A percentile compares a stretch with the other conserved stretches of the same genome.
phyloP scores from a whole-genome alignment of 257 asterid genomes.

The Lycium barbarum region DNA sequence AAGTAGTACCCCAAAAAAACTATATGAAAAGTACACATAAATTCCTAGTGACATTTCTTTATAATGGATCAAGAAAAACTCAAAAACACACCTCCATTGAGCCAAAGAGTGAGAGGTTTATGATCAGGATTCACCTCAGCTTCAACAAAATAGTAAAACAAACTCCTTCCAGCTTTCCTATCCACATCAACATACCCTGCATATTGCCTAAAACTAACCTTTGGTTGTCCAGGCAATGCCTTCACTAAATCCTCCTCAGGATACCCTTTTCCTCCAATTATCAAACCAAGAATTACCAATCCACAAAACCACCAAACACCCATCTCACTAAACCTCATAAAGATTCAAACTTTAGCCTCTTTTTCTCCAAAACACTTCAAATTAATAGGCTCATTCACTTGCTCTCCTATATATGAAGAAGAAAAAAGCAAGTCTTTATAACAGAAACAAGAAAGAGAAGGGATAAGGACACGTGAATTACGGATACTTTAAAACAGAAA shows the following conservation, averaged over 20 bases:
- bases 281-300: conserved; percentile 41
- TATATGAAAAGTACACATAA: conserved; percentile 20
- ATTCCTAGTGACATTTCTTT: conserved; percentile 7
- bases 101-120: conserved; percentile 90
- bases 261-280: conserved; percentile 60
- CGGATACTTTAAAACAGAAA: conserved; percentile 51
- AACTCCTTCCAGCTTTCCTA: conserved; percentile 76
- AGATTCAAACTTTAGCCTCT: conserved; percentile 13
- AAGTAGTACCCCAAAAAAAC: background rate
- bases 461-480: conserved; percentile 64
- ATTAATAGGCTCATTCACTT: background rate
- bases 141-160: conserved; percentile 93
- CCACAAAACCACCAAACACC: conserved; percentile 52
- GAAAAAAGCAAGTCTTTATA: conserved; percentile 26
- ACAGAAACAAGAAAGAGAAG: conserved; percentile 23
- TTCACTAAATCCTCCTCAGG: conserved; percentile 80
- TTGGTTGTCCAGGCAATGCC: conserved; percentile 84
- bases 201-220: conserved; percentile 79
- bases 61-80: background rate
- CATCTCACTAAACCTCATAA: conserved; percentile 42
- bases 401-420: background rate
- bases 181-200: conserved; percentile 95
- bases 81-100: conserved; percentile 79
- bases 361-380: background rate
- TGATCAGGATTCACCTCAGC: conserved; percentile 71